Base-by-base conservation (phyloP, 2,329 filamentous ascomycete genomes). In the Coniella vitis region DNA sequence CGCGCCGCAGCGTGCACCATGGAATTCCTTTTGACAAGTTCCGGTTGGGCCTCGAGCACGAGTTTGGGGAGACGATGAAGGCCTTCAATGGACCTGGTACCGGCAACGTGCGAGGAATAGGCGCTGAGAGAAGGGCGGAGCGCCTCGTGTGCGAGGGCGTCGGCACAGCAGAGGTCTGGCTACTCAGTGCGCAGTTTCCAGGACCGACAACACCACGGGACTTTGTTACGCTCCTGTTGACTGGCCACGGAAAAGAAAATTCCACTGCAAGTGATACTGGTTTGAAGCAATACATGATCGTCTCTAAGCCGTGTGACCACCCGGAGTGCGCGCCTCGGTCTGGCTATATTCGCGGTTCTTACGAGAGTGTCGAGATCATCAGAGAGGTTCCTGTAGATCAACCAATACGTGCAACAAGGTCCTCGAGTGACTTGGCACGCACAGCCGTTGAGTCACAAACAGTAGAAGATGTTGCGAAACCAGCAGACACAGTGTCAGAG, bases 361-460 rank as follows among this genome's bases (percentile, higher is more conserved):
- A 96, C 58, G 90, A 96, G 69, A 94, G 87, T 1, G 85, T 96
- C 14, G 91, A 97, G 66, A 75, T 95, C 56, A 90, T 96, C 49
- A 76, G 90, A 43, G 90, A 97, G 65, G 77, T 96, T 13, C 84
- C 83, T 1, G 62, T 82, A 9, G 69, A 73, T 38, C 63, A 71
- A 55, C 63, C 68, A 3, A 54, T 69, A 9, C 68, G 67, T 29
- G 68, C 67, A 54, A 67, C 67, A 5, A 61, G 64, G 21, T 77
- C 74, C 16, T 71, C 73, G 1, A 62, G 68, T 4, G 69, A 78
- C 52, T 55, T 75, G 2, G 56, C 57, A 35, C 61, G 60, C 19
- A 63, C 65, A 9, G 62, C 61, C 12, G 14, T 60, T 39, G 56
- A 64, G 52, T 52, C 60, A 55, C 53, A 63, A 45, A 50, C 22